Evolutionary conservation across 768 basidiomycete species (phyloP).

Genomic region (Glaciozyma martinii): DNA sequence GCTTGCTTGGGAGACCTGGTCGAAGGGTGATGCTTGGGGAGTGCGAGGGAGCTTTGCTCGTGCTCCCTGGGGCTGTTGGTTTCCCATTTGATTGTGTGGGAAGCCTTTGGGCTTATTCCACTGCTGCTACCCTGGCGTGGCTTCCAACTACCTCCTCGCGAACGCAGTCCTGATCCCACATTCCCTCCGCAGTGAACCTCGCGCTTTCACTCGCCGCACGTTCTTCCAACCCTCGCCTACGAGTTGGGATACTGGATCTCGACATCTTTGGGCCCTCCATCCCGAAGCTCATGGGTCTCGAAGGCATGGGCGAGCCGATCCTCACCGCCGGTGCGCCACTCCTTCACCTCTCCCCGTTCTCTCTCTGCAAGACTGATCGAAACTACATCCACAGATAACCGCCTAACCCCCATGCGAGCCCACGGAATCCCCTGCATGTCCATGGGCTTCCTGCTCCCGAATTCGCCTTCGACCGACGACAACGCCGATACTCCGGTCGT

Average conservation of each 20-base stretch:
- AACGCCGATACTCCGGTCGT: conserved; percentile 68
- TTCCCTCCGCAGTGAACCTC: conserved; percentile 55
- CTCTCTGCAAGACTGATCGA: not conserved
- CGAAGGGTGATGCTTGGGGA: not conserved
- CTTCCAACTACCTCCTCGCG: not conserved
- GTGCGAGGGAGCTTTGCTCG: no score
- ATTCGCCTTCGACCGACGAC: conserved; percentile 40
- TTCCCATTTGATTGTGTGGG: no score
- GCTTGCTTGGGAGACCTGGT: not conserved
- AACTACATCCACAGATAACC: conserved; percentile 50
- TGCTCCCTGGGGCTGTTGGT: no score
- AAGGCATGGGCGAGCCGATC: conserved; percentile 63
- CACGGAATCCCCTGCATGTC: conserved; percentile 92
- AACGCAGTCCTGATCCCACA: not conserved
- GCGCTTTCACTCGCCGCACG: conserved; percentile 60
- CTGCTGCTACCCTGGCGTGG: no score
- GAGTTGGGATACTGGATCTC: conserved; percentile 82
- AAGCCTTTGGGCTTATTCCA: no score
- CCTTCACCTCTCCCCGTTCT: not conserved
- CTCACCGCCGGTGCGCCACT: conserved; percentile 54
- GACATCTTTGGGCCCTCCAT: conserved; percentile 94
- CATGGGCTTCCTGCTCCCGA: conserved; percentile 77
- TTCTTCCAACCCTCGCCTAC: conserved; percentile 43
- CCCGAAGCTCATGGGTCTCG: conserved; percentile 85
- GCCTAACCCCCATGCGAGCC: conserved; percentile 70